These are phyloP conservation scores for Tremella yokohamensis DNA, from an alignment of 768 basidiomycete species.

Conservation along the genomic window DNA sequence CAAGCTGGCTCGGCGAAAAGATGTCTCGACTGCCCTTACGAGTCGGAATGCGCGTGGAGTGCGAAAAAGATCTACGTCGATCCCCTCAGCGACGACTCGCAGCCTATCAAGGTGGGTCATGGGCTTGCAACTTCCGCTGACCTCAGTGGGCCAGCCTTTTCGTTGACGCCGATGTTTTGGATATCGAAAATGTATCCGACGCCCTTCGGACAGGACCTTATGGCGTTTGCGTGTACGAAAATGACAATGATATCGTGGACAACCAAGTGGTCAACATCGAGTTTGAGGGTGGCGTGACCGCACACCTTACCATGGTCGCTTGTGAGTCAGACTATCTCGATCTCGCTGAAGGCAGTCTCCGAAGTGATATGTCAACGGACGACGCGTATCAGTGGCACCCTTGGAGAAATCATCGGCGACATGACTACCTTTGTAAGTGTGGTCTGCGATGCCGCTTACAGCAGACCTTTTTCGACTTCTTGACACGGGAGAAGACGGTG, in stretches of 20 bases:
- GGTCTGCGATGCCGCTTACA: neutral
- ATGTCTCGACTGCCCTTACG: conserved; percentile 70
- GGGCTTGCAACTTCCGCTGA: neutral
- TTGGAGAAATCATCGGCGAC: conserved; percentile 80
- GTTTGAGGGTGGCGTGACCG: conserved; percentile 73
- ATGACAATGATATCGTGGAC: conserved; percentile 78
- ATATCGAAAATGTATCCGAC: conserved; percentile 74
- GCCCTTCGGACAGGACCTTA: conserved; percentile 62
- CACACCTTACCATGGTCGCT: conserved; percentile 83
- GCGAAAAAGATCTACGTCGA: conserved; percentile 85
- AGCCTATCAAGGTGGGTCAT: neutral
- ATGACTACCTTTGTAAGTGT: conserved; percentile 69
- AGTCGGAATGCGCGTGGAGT: conserved; percentile 73
- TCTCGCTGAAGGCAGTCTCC: conserved; percentile 52
- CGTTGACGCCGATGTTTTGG: conserved; percentile 75
- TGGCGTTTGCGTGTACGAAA: conserved; percentile 77
- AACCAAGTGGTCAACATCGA: conserved; percentile 81
- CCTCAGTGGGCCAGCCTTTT: conserved; percentile 31
- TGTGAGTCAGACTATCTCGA: conserved; percentile 35
- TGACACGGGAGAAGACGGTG: conserved; percentile 50
- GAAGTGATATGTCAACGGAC: conserved; percentile 68
- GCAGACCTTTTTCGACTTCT: conserved; percentile 68
- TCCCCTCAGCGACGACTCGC: conserved; percentile 46
- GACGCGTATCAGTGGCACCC: conserved; percentile 73
- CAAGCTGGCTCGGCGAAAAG: conserved; percentile 64